Base-by-base conservation (phyloP, 805 yeast genomes). In the Lachancea kluyveri region DNA sequence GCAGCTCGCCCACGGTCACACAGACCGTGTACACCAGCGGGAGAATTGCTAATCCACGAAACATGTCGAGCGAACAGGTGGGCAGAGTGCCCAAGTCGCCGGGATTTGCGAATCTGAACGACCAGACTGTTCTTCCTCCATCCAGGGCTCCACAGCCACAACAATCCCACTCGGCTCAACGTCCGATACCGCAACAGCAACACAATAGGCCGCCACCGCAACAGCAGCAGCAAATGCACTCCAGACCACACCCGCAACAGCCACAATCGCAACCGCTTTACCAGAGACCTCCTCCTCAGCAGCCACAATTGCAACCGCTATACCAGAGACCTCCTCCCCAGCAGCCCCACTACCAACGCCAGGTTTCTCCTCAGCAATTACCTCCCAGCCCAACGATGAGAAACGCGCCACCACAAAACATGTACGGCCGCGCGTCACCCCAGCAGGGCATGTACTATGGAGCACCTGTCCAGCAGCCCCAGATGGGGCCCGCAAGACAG, bases 281-380 rank as follows among this genome's bases (percentile, higher is more conserved):
- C 21, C 30, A 6, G 9, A 16, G 24, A 26, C 42, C 36, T 19
- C 37, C 39, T 23, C 38, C 28, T 13, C 26, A 13, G 9, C 43
- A 34, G 15, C 43, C 35, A 27, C 40, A 41, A 13, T 47, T 36
- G 20, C 17, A 23, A 5, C 26, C 30, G 9, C 41, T 28, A 21
- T 41, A 34, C 21, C 45, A 35, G 24, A 16, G 32, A 13, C 29
- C 33, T 20, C 19, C 37, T 24, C 31, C 26, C 20, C 32, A 20
- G 8, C 16, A 8, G 28, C 34, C 22, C 8, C 33, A 19, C 10
- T 23, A 24, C 16, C 36, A 26, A 15, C 27, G 14, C 26, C 27
- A 21, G 15, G 23, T 12, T 14, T 20, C 18, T 7, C 36, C 26
- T n/a, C 28, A 10, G 14, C 41, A 30, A 14, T 31, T 21, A 27